These are phyloP conservation scores for Trichoderma gamsii DNA, from an alignment of 495 filamentous ascomycete genomes.

Conservation along the genomic window DNA sequence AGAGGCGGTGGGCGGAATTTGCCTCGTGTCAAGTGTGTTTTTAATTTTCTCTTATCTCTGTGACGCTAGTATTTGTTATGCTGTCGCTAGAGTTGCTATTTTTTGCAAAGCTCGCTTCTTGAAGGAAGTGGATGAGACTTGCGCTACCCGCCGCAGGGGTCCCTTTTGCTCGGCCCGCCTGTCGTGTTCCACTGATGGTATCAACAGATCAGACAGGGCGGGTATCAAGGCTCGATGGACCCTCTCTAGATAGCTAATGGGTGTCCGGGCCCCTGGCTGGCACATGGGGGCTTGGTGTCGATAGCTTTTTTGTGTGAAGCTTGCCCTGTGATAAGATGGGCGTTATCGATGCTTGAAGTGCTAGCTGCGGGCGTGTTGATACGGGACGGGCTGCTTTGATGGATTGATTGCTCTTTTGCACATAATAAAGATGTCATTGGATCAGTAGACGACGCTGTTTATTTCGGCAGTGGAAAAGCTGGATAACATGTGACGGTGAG, in stretches of 20 bases:
- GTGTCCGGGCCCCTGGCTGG: background rate
- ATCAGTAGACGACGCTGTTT: background rate
- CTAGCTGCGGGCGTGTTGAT: background rate
- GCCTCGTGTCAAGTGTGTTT: background rate
- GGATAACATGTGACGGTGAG: background rate
- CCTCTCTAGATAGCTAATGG: background rate
- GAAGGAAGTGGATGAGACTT: background rate
- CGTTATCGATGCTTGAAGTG: background rate
- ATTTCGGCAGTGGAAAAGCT: background rate
- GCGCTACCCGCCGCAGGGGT: background rate
- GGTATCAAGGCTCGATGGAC: background rate
- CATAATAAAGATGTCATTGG: background rate
- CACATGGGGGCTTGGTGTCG: background rate
- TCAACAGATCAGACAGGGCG: background rate
- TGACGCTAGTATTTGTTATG: background rate
- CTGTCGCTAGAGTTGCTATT: background rate
- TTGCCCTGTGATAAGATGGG: background rate
- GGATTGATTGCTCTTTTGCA: background rate
- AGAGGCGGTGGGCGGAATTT: conserved; percentile 2
- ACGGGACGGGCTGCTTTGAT: background rate
- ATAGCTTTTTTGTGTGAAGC: background rate
- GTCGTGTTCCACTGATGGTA: background rate
- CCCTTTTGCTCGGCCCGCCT: conserved; percentile 2
- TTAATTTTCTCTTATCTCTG: background rate
- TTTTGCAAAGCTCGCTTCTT: background rate